These are phyloP conservation scores for Cerioporus squamosus DNA, from an alignment of 1,284 basidiomycete species.

Conservation along the genomic window DNA sequence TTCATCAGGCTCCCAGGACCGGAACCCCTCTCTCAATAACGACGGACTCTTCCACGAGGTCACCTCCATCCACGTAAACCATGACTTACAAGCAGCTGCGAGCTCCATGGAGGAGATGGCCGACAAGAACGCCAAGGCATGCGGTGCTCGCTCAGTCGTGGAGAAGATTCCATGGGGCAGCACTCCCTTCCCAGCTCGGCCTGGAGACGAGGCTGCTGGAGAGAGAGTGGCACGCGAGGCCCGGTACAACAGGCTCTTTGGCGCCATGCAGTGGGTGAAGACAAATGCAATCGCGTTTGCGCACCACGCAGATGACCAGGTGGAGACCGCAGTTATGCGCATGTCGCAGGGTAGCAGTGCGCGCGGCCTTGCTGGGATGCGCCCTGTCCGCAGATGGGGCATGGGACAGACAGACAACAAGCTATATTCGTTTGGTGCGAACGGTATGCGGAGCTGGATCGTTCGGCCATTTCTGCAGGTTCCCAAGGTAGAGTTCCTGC, in stretches of 20 bases:
- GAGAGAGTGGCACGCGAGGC: slow-evolving; percentile 63
- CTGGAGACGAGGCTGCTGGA: slow-evolving; percentile 26
- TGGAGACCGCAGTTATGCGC: slow-evolving; percentile 78
- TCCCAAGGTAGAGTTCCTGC: slow-evolving; percentile 58
- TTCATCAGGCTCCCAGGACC: neutral
- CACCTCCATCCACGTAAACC: slow-evolving; percentile 70
- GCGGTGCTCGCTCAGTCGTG: slow-evolving; percentile 53
- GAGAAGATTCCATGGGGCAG: slow-evolving; percentile 60
- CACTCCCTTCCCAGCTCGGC: slow-evolving; percentile 50
- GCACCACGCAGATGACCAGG: slow-evolving; percentile 80
- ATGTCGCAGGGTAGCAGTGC: slow-evolving; percentile 56
- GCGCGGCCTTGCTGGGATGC: slow-evolving; percentile 69
- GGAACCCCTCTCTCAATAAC: neutral
- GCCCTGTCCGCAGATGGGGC: slow-evolving; percentile 67
- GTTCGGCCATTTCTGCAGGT: slow-evolving; percentile 69
- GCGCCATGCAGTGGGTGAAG: slow-evolving; percentile 45
- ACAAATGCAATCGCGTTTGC: slow-evolving; percentile 59
- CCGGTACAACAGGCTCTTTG: slow-evolving; percentile 60
- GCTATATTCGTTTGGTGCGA: slow-evolving; percentile 45
- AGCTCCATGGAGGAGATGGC: slow-evolving; percentile 56
- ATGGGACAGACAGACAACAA: slow-evolving; percentile 57
- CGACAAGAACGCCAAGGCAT: slow-evolving; percentile 41
- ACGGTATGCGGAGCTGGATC: slow-evolving; percentile 70
- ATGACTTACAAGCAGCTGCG: slow-evolving; percentile 64
- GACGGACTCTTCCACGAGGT: slow-evolving; percentile 33